A percentile compares a stretch with the other conserved stretches of the same genome.
Conservation (phyloP, 257 asterid species). For the Paraleonurus japonicus region DNA sequence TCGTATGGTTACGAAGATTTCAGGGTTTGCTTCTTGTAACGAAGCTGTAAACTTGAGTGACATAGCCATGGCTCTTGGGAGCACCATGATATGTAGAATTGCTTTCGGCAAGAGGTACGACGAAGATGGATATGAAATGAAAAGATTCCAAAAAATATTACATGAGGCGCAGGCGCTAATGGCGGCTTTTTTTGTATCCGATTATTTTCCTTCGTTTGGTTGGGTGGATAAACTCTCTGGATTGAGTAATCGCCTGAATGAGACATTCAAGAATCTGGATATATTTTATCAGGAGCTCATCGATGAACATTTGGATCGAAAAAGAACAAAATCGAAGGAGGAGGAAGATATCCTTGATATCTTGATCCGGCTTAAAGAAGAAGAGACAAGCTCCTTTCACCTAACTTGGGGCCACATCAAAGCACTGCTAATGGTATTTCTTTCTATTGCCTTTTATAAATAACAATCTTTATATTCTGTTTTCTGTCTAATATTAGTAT, state of each 20-base stretch:
- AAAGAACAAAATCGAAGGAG: constrained; percentile 7
- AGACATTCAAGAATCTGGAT: constrained; percentile 7
- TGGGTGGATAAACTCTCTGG: constrained; percentile 23
- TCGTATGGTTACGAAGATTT: neutral
- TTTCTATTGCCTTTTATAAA: too few species aligned
- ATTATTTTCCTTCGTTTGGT: too few species aligned
- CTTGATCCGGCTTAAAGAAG: constrained; percentile 15
- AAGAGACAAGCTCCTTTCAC: neutral
- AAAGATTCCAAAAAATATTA: neutral
- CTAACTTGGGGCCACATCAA: constrained; percentile 23
- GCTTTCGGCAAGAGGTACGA: too few species aligned
- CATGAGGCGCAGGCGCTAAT: constrained; percentile 4
- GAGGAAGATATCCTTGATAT: constrained; percentile 27
- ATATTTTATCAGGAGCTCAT: constrained; percentile 32
- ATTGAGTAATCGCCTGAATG: neutral
- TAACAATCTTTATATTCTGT: too few species aligned
- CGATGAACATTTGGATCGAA: constrained; percentile 13
- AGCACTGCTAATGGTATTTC: constrained; percentile 23
- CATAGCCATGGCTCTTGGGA: too few species aligned
- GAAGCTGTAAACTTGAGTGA: neutral
- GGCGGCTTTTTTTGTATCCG: constrained; percentile 11
- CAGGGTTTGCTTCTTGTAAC: neutral
- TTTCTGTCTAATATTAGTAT: too few species aligned
- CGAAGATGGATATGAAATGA: neutral
- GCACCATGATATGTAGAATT: too few species aligned